Evolutionary conservation across 305 asterid genomes (phyloP).

Genomic region (Plantago rigida): DNA sequence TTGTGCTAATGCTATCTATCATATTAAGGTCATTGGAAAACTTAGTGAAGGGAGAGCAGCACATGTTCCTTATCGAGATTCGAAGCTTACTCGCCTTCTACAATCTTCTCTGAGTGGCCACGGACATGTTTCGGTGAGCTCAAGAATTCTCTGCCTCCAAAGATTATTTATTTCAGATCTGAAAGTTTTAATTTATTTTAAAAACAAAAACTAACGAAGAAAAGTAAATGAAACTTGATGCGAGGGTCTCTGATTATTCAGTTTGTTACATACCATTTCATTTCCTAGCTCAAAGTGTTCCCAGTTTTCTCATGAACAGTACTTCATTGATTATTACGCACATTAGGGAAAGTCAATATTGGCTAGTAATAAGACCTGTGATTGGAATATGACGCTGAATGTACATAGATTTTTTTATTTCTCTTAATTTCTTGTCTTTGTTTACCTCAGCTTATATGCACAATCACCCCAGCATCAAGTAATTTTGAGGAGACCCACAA

Average conservation of each 20-base stretch:
- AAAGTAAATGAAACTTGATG: too few species aligned
- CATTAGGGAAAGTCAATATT: constrained; percentile 6
- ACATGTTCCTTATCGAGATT: constrained; percentile 95
- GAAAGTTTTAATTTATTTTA: neutral
- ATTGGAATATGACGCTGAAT: constrained; percentile 15
- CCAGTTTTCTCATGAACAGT: constrained; percentile 9
- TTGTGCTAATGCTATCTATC: constrained; percentile 23
- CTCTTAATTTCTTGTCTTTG: constrained; percentile 17
- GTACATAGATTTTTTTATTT: constrained; percentile 9
- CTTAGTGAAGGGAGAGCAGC: constrained; percentile 95
- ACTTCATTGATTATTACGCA: constrained; percentile 22
- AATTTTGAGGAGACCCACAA: constrained; percentile 97
- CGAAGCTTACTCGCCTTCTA: constrained; percentile 89
- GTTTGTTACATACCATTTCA: constrained; percentile 13
- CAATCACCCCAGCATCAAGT: constrained; percentile 96
- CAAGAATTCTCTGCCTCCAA: constrained; percentile 3
- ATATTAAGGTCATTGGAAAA: constrained; percentile 82
- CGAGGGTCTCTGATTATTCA: neutral
- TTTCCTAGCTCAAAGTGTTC: constrained; percentile 8
- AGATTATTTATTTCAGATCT: constrained; percentile 3
- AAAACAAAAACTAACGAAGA: neutral
- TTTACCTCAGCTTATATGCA: constrained; percentile 74
- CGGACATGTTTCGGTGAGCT: constrained; percentile 95
- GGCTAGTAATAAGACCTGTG: constrained; percentile 16
- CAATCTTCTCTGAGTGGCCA: constrained; percentile 97